Evolutionary conservation across 1,284 basidiomycete genomes (phyloP).

Genomic region (Exobasidium cylindrosporum): DNA sequence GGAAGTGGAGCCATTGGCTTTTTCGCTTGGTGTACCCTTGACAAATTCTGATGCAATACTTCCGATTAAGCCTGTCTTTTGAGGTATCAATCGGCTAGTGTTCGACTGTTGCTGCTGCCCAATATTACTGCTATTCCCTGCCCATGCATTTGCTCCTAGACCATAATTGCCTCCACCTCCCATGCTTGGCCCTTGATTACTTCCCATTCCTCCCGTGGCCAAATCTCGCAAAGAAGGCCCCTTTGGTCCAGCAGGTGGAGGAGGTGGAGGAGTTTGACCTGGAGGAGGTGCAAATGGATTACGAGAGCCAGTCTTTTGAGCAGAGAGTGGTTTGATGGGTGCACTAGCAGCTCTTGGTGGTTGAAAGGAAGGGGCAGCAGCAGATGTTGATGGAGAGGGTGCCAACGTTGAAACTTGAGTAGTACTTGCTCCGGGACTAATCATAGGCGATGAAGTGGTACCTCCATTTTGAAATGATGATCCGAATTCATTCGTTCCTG

Average conservation of each 20-base stretch:
- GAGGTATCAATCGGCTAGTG: conserved; percentile 29
- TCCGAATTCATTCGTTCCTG: conserved; percentile 16
- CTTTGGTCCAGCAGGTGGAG: conserved; percentile 65
- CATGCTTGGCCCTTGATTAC: conserved; percentile 15
- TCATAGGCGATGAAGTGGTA: too few relatives aligned
- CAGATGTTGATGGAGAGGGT: conserved; percentile 24
- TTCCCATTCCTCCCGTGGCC: conserved; percentile 60
- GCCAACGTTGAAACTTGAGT: conserved; percentile 14
- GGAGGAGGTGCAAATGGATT: conserved; percentile 86
- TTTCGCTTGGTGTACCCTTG: conserved; percentile 11
- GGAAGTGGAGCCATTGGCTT: conserved; percentile 17
- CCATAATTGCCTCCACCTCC: conserved; percentile 33
- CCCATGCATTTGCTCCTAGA: conserved; percentile 40
- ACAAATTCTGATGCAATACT: conserved; percentile 56
- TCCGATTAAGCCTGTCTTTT: conserved; percentile 54
- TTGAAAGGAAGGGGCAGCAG: conserved; percentile 11
- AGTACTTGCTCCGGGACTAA: conserved; percentile 5
- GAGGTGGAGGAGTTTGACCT: conserved; percentile 58
- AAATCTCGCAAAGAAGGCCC: conserved; percentile 78
- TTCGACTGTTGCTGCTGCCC: conserved; percentile 19
- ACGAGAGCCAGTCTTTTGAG: conserved; percentile 87
- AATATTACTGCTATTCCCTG: conserved; percentile 17
- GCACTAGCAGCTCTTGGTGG: conserved; percentile 55
- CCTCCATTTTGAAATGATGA: background rate
- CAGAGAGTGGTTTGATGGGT: conserved; percentile 61